Percentiles rank a stretch among this genome's conserved stretches.
These are phyloP conservation scores for Aspergillus neotritici DNA, from an alignment of 2,329 filamentous ascomycete species.

Conservation along the genomic window DNA sequence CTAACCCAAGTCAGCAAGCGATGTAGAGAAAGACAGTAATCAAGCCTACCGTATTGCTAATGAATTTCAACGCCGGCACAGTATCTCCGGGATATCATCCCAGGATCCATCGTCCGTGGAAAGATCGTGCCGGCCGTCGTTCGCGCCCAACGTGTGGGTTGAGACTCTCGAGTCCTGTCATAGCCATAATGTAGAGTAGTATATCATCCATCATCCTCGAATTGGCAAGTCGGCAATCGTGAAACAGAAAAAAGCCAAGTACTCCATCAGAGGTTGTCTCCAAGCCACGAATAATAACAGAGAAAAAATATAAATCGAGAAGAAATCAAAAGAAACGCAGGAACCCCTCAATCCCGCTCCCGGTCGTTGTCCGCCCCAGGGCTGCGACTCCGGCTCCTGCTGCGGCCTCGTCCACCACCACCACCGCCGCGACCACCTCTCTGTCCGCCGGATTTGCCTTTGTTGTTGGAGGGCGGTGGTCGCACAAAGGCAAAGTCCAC, in stretches of 20 bases:
- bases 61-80: too few relatives aligned
- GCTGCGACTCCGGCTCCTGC: constrained; percentile 44
- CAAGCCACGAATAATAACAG: neutral
- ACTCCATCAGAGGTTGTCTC: constrained; percentile 3
- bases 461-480: constrained; percentile 48
- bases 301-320: constrained; percentile 4
- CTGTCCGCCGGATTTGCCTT: constrained; percentile 35
- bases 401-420: constrained; percentile 36
- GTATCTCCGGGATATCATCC: too few relatives aligned
- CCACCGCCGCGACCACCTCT: constrained; percentile 42
- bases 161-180: neutral
- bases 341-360: constrained; percentile 26
- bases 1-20: too few relatives aligned
- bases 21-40: too few relatives aligned
- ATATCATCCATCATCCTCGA: too few relatives aligned
- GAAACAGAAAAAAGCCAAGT: constrained; percentile 7
- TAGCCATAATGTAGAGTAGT: constrained; percentile 2
- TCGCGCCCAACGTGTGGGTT: too few relatives aligned
- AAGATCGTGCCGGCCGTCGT: too few relatives aligned
- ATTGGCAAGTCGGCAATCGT: too few relatives aligned
- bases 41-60: too few relatives aligned
- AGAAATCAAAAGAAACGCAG: constrained; percentile 4
- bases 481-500: constrained; percentile 64
- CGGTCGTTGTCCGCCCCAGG: constrained; percentile 35
- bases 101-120: too few relatives aligned